Percentiles rank a stretch among this genome's conserved stretches.
phyloP scores from a whole-genome alignment of 352 stramenopile species.

The Phytophthora nicotianae region DNA sequence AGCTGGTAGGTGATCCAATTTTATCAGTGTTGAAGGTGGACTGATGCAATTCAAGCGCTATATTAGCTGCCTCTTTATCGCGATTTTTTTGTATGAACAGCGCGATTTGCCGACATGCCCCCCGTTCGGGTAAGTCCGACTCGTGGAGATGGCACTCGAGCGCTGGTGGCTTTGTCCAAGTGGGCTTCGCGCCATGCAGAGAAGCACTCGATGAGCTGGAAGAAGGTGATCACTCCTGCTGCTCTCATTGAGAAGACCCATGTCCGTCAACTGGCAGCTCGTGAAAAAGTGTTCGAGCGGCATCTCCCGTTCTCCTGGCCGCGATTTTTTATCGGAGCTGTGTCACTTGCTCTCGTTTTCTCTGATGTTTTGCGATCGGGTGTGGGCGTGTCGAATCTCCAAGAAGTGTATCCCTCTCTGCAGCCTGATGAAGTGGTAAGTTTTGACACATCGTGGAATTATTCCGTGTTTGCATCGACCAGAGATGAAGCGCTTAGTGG shows the following conservation, averaged over 20 bases:
- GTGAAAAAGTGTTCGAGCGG: constrained; percentile 25
- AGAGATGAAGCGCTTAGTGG: constrained; percentile 9
- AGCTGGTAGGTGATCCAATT: neutral
- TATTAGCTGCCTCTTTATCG: neutral
- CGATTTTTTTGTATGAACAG: constrained; percentile 17
- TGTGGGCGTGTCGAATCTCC: constrained; percentile 28
- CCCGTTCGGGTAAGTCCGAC: constrained; percentile 15
- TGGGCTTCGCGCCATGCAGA: constrained; percentile 21
- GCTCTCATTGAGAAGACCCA: constrained; percentile 31
- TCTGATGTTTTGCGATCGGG: constrained; percentile 39
- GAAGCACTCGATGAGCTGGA: constrained; percentile 15
- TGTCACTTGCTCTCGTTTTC: too few species aligned
- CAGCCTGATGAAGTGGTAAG: constrained; percentile 40
- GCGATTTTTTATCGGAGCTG: constrained; percentile 17
- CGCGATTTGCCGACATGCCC: constrained; percentile 8
- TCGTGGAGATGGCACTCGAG: constrained; percentile 6
- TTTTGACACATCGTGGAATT: constrained; percentile 41
- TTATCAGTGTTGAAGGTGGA: constrained; percentile 15
- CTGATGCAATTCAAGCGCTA: neutral
- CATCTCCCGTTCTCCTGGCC: constrained; percentile 30
- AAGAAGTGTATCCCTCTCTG: constrained; percentile 23
- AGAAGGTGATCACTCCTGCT: constrained; percentile 10
- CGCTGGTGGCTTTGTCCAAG: constrained; percentile 18
- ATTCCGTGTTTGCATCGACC: constrained; percentile 27
- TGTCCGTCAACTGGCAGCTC: constrained; percentile 15